phyloP scores from a whole-genome alignment of 2,329 filamentous ascomycete species.

The Fusarium virguliforme region DNA sequence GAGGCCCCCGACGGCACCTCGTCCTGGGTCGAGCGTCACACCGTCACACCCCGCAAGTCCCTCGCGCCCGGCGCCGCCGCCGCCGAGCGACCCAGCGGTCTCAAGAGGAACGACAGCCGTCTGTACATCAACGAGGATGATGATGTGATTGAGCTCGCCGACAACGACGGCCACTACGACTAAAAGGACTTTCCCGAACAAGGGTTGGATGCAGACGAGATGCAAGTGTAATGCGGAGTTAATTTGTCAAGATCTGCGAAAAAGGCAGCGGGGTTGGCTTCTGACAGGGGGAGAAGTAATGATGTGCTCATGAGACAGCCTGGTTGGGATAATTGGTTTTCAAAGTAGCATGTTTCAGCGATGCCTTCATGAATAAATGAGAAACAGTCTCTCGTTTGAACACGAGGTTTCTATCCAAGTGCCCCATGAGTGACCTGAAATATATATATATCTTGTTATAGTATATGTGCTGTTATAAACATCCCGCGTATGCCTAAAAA shows the following conservation, averaged over 20 bases:
- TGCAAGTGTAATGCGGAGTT: slow-evolving; percentile 35
- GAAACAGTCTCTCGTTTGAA: slow-evolving; percentile 28
- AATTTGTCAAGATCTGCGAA: background rate
- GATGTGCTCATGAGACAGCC: slow-evolving; percentile 22
- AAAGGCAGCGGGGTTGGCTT: slow-evolving; percentile 4
- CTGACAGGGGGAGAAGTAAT: slow-evolving; percentile 4
- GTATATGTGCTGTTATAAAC: slow-evolving; percentile 7
- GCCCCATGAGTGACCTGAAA: background rate
- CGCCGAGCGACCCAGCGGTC: slow-evolving; percentile 22
- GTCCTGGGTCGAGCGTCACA: slow-evolving; percentile 59
- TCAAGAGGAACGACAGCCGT: slow-evolving; percentile 48
- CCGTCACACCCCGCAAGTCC: slow-evolving; percentile 46
- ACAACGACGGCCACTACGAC: slow-evolving; percentile 49
- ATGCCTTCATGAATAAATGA: slow-evolving; percentile 25
- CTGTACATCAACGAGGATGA: slow-evolving; percentile 51
- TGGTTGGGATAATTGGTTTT: slow-evolving; percentile 17
- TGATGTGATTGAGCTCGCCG: slow-evolving; percentile 49
- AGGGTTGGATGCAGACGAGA: slow-evolving; percentile 9
- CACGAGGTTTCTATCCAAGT: slow-evolving; percentile 7
- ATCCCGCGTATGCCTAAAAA: background rate
- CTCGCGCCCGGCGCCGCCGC: slow-evolving; percentile 17
- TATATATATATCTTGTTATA: slow-evolving; percentile 9
- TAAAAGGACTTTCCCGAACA: slow-evolving; percentile 11
- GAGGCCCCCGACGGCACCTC: slow-evolving; percentile 55
- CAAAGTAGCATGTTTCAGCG: slow-evolving; percentile 23